phyloP scores from a whole-genome alignment of 1,284 basidiomycete species.

The Melampsora americana region DNA sequence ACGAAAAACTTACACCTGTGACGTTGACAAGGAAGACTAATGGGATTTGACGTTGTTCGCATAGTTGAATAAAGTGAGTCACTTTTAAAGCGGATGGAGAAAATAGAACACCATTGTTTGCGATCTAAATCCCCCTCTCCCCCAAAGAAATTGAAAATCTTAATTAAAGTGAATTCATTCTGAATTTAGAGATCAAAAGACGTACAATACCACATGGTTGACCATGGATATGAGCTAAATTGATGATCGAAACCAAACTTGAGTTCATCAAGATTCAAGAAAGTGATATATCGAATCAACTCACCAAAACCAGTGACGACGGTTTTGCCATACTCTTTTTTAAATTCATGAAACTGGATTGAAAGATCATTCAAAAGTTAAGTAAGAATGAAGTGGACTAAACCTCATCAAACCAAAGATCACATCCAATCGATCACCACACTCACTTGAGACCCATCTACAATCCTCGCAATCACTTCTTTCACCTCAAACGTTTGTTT shows the following conservation, averaged over 20 bases:
- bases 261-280: not conserved
- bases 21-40: conserved; percentile 91
- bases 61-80: conserved; percentile 90
- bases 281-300: conserved; percentile 48
- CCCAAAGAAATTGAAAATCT: not conserved
- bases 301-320: conserved; percentile 70
- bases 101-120: conserved; percentile 90
- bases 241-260: not conserved
- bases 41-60: conserved; percentile 84
- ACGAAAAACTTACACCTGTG: conserved; percentile 56
- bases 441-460: conserved; percentile 69
- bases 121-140: conserved; percentile 62
- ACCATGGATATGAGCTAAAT: conserved; percentile 72
- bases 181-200: not conserved
- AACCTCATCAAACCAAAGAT: no score
- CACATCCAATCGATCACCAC: no score
- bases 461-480: conserved; percentile 83
- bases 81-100: conserved; percentile 89
- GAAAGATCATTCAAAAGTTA: no score
- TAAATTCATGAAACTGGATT: conserved; percentile 92
- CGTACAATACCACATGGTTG: conserved; percentile 57
- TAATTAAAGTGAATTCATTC: not conserved
- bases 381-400: no score
- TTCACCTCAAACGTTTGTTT: conserved; percentile 87
- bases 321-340: conserved; percentile 85